These are phyloP conservation scores for Hibiscus tridactylites DNA, from an alignment of 345 rosid genomes.

Conservation along the genomic window DNA sequence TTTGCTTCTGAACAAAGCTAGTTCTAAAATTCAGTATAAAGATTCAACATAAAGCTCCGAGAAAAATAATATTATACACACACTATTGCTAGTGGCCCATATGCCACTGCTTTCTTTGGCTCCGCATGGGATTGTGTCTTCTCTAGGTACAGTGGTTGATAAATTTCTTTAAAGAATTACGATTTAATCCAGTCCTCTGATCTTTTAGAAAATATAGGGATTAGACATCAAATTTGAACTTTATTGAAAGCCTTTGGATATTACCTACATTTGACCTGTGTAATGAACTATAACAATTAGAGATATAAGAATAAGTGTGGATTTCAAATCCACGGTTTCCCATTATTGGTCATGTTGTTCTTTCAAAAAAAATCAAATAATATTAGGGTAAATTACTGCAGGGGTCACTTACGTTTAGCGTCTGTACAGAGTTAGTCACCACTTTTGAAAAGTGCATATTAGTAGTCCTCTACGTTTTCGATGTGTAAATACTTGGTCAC, in stretches of 20 bases:
- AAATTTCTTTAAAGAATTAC: not conserved
- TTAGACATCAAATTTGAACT: not conserved
- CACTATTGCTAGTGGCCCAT: not conserved
- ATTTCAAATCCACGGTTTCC: not conserved
- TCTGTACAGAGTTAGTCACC: no score
- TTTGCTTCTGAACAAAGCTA: not conserved
- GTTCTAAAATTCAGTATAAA: not conserved
- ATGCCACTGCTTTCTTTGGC: not conserved
- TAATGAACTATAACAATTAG: not conserved
- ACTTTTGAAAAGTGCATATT: no score
- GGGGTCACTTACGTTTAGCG: no score
- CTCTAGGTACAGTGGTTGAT: not conserved
- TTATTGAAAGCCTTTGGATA: not conserved
- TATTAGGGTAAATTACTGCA: no score
- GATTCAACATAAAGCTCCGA: not conserved
- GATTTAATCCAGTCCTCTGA: not conserved
- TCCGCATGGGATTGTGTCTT: not conserved
- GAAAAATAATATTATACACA: no score
- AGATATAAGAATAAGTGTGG: not conserved
- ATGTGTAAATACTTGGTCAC: no score
- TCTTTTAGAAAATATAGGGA: not conserved
- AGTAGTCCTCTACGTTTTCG: no score
- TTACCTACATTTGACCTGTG: not conserved
- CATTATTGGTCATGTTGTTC: not conserved
- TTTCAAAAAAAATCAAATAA: not conserved